Base-by-base conservation (phyloP, 441 rosid genomes). In the Kokia cookei region DNA sequence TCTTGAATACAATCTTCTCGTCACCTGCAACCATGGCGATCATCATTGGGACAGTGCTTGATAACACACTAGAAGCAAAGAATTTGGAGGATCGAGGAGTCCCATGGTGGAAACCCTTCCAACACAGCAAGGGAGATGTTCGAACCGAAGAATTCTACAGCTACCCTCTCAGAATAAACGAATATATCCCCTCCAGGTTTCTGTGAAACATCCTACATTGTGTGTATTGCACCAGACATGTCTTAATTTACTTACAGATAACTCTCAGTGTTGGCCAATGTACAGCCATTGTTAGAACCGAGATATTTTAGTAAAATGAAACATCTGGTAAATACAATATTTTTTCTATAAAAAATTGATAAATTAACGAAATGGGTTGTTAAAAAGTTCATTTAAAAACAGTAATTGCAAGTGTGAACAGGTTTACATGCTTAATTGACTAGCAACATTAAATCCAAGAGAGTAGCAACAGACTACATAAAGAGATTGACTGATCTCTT, bases 31-130 rank as follows among this genome's bases (percentile, higher is more conserved):
- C 93, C 0, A 88, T 93, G 75, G 99, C 93, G 0, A 85, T 89
- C 72, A 85, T 88, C 0, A 40, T 93, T 0, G 97, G 91, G n/a
- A 86, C 88, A 0, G 40, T 86, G 55, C 86, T 95, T 0, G 99
- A 95, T 76, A 95, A 91, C 86, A 93, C 94, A 1, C 87, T 95
- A 1, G 93, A 90, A 0, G 84, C 93, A 0, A 72, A 76, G 69
- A 72, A 74, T 4, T 48, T 24, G 2, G 29, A 22, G 0, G 99
- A 87, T 58, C 86, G 98, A 85, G 97, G 99, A 75, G 63, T 86
- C 54, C 79, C 84, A 4, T 95, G 98, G 99, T 95, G 96, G 99
- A 81, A 48, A 69, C 98, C 98, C 3, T 95, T 93, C 89, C 96
- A 87, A 81, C 77, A 77, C 63, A 79, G 87, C 76, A 55, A 79